Percentiles rank a stretch among this genome's conserved stretches.
Conservation (phyloP, 768 basidiomycete genomes). For the Mycena rebaudengoi region DNA sequence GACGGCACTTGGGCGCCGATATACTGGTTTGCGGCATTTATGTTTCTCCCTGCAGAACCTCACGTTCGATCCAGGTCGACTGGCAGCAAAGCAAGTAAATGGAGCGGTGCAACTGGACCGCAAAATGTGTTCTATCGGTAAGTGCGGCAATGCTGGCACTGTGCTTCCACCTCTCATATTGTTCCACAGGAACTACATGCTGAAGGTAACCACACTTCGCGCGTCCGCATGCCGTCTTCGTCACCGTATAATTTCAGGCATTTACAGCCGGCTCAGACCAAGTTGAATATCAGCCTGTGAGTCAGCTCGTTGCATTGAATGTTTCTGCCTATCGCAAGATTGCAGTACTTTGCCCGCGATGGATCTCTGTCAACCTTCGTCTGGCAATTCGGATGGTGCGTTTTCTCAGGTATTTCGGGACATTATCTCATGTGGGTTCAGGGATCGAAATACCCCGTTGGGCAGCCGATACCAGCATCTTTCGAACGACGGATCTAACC, state of each 20-base stretch:
- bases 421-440: too few species aligned
- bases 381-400: conserved; percentile 15
- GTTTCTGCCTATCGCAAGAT: too few species aligned
- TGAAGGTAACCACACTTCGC: too few species aligned
- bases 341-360: conserved; percentile 18
- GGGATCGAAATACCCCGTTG: background rate
- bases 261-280: conserved; percentile 13
- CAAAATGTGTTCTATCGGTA: conserved; percentile 25
- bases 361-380: background rate
- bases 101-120: conserved; percentile 18
- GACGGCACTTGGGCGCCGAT: conserved; percentile 20
- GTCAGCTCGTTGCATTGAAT: too few species aligned
- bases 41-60: too few species aligned
- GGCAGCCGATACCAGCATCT: conserved; percentile 9
- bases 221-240: too few species aligned
- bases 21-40: too few species aligned
- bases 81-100: conserved; percentile 23
- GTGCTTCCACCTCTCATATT: too few species aligned
- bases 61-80: conserved; percentile 21
- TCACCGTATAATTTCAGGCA: too few species aligned
- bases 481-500: conserved; percentile 2
- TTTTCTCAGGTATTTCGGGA: background rate
- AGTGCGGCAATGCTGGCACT: too few species aligned
- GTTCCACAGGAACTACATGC: too few species aligned
- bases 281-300: conserved; percentile 17